These are phyloP conservation scores for Penicillium sp. DNA, from an alignment of 2,329 filamentous ascomycete species.

Conservation along the genomic window DNA sequence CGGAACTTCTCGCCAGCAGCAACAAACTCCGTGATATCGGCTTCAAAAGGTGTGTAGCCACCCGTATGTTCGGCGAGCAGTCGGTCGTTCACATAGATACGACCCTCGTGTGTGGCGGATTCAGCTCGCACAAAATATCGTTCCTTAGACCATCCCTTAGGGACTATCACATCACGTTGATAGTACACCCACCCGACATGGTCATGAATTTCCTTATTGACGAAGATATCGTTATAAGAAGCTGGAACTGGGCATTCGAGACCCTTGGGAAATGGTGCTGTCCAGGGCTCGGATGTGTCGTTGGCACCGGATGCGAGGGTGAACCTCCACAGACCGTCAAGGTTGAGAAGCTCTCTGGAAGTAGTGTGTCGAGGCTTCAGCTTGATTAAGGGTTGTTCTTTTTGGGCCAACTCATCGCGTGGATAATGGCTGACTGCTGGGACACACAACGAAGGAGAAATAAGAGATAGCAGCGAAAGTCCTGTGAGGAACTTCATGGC, in stretches of 20 bases:
- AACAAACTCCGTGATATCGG: conserved; percentile 24
- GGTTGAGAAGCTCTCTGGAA: conserved; percentile 11
- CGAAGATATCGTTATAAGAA: conserved; percentile 20
- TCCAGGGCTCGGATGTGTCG: conserved; percentile 7
- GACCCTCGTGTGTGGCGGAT: conserved; percentile 29
- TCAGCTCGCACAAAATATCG: conserved; percentile 28
- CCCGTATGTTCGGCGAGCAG: conserved; percentile 28
- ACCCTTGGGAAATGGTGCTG: conserved; percentile 3
- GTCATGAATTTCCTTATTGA: conserved; percentile 19
- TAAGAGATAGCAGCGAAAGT: not conserved
- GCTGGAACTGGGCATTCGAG: conserved; percentile 19
- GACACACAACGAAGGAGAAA: not conserved
- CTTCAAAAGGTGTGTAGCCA: conserved; percentile 32
- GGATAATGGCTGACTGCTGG: not conserved
- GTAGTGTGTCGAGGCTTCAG: conserved; percentile 1
- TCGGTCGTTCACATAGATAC: conserved; percentile 28
- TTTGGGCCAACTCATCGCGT: not conserved
- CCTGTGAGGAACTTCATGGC: not conserved
- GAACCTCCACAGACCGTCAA: conserved; percentile 19
- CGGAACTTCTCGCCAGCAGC: conserved; percentile 25
- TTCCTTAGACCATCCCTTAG: conserved; percentile 17
- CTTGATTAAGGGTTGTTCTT: conserved; percentile 1
- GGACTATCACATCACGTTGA: conserved; percentile 27
- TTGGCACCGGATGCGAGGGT: conserved; percentile 8
- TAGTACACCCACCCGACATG: conserved; percentile 37